phyloP scores from a whole-genome alignment of 169 alveolate species.

The Cryptosporidium felis region DNA sequence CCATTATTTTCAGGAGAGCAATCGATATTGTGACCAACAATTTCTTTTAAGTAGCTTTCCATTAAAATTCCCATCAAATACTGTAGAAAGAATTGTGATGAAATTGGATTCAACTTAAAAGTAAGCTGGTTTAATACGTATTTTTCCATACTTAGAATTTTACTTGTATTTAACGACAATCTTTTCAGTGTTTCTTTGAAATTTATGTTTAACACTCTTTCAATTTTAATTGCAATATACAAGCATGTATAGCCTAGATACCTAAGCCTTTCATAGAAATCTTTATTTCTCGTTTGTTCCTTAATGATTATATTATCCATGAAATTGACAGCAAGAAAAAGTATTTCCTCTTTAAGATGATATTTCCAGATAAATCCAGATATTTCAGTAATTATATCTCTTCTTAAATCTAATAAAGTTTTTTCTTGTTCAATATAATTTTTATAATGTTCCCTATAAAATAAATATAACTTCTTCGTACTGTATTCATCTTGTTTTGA shows the following conservation, averaged over 20 bases:
- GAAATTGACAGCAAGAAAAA: slow-evolving; percentile 18
- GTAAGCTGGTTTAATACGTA: slow-evolving; percentile 35
- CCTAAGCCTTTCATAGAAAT: background rate
- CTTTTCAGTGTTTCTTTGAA: slow-evolving; percentile 11
- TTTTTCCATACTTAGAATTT: slow-evolving; percentile 4
- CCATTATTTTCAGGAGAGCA: background rate
- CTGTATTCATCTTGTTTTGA: slow-evolving; percentile 18
- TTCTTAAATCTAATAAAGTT: slow-evolving; percentile 21
- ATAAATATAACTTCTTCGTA: background rate
- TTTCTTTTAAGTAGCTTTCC: slow-evolving; percentile 36
- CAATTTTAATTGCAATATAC: slow-evolving; percentile 45
- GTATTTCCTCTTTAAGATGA: slow-evolving; percentile 42
- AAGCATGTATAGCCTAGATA: slow-evolving; percentile 41
- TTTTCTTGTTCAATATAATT: background rate
- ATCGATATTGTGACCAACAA: background rate
- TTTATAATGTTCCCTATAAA: slow-evolving; percentile 30
- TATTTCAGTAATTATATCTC: slow-evolving; percentile 29
- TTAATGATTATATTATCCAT: slow-evolving; percentile 42
- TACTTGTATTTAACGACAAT: background rate
- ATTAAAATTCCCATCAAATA: slow-evolving; percentile 23
- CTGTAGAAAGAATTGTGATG: slow-evolving; percentile 26
- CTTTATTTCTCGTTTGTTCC: background rate
- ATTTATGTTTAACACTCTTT: slow-evolving; percentile 22
- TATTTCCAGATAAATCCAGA: slow-evolving; percentile 44
- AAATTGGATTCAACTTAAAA: slow-evolving; percentile 49